Conservation (phyloP, 2,329 filamentous ascomycete genomes). For the Sporothrix euskadiensis region DNA sequence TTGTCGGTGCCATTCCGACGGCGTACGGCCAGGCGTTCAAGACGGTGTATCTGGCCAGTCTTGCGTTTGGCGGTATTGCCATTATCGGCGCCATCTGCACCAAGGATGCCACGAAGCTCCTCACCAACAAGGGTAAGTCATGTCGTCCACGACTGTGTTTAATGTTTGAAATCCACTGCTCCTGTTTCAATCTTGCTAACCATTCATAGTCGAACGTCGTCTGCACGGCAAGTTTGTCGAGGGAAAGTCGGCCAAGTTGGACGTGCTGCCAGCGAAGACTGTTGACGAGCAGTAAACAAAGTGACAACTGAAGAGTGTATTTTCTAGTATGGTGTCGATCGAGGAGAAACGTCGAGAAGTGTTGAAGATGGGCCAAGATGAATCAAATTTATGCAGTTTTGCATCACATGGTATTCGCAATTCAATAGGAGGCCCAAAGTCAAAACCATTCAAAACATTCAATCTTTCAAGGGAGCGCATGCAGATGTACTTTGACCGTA, state of each 20-base stretch:
- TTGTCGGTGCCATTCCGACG: not conserved
- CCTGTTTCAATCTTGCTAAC: not conserved
- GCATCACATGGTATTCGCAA: no score
- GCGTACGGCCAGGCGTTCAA: conserved; percentile 25
- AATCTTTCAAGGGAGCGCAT: no score
- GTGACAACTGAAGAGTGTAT: not conserved
- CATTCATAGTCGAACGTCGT: not conserved
- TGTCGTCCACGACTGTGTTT: no score
- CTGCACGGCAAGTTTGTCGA: conserved; percentile 14
- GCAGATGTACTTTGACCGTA: no score
- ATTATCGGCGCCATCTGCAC: conserved; percentile 21
- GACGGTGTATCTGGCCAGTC: conserved; percentile 26
- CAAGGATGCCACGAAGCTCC: conserved; percentile 18
- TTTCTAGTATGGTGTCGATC: not conserved
- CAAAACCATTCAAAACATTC: no score
- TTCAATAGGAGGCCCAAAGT: no score
- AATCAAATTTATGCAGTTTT: not conserved
- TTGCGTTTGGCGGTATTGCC: conserved; percentile 24
- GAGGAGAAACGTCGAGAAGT: not conserved
- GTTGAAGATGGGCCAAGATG: not conserved
- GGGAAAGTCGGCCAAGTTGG: not conserved
- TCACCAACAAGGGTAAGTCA: conserved; percentile 22
- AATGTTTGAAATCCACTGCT: no score
- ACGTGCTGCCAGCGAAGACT: not conserved
- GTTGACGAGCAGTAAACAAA: not conserved